phyloP scores from a whole-genome alignment of 768 basidiomycete genomes.

The Termitomyces sp. region DNA sequence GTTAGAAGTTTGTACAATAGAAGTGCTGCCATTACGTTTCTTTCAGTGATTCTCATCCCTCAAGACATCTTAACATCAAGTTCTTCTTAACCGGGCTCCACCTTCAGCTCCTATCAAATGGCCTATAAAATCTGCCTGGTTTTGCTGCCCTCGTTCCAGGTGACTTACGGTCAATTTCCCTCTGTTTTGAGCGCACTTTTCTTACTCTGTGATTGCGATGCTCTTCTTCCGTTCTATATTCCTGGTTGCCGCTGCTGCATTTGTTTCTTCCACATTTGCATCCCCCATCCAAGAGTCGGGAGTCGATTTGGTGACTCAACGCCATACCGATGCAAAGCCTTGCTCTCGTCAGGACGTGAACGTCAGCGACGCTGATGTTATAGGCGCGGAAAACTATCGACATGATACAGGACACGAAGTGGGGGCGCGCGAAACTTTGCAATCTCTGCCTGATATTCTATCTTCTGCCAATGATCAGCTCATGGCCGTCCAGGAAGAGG shows the following conservation, averaged over 20 bases:
- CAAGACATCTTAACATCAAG: not conserved
- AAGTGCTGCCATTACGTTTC: not conserved
- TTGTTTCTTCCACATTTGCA: not conserved
- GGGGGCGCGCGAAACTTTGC: not conserved
- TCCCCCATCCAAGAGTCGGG: not conserved
- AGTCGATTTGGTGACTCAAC: not conserved
- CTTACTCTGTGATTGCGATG: not conserved
- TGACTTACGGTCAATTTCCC: not conserved
- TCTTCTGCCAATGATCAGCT: not conserved
- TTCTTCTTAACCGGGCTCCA: not conserved
- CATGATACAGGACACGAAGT: not conserved
- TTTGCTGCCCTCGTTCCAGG: not conserved
- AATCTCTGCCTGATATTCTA: not conserved
- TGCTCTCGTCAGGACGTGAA: not conserved
- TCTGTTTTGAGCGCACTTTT: not conserved
- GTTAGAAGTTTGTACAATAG: not conserved
- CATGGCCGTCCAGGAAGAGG: not conserved
- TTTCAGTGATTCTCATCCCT: not conserved
- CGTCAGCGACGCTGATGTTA: not conserved
- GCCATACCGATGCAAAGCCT: no score
- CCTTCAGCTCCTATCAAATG: not conserved
- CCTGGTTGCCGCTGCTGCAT: not conserved
- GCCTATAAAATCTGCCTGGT: not conserved
- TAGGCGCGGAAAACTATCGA: not conserved
- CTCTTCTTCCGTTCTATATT: not conserved